Evolutionary conservation across 345 rosid species (phyloP).

Genomic region (Dimocarpus longan): DNA sequence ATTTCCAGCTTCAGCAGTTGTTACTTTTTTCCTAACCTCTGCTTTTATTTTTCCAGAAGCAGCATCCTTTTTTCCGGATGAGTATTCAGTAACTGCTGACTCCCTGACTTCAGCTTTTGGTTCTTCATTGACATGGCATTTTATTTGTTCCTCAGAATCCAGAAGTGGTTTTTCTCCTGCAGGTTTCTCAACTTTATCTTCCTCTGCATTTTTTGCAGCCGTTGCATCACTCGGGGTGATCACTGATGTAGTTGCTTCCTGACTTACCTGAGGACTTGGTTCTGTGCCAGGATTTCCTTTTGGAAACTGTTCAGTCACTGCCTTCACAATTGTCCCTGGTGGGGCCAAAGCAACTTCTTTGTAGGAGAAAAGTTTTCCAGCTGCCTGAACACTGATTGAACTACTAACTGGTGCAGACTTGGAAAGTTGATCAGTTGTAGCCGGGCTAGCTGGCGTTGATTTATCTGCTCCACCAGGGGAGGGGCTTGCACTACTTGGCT

Average conservation of each 20-base stretch:
- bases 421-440: slow-evolving; percentile 51
- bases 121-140: slow-evolving; percentile 33
- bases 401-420: slow-evolving; percentile 50
- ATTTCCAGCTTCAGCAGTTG: slow-evolving; percentile 31
- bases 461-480: slow-evolving; percentile 51
- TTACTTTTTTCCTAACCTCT: slow-evolving; percentile 35
- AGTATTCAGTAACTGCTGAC: slow-evolving; percentile 27
- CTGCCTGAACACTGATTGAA: slow-evolving; percentile 66
- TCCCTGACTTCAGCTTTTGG: slow-evolving; percentile 33
- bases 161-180: slow-evolving; percentile 32
- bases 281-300: slow-evolving; percentile 43
- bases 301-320: slow-evolving; percentile 74
- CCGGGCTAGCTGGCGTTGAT: slow-evolving; percentile 55
- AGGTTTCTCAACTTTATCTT: slow-evolving; percentile 38
- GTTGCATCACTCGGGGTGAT: slow-evolving; percentile 29
- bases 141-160: slow-evolving; percentile 32
- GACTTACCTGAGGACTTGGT: slow-evolving; percentile 31
- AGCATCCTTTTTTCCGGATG: slow-evolving; percentile 30
- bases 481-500: slow-evolving; percentile 38
- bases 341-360: slow-evolving; percentile 99
- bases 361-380: slow-evolving; percentile 91
- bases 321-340: slow-evolving; percentile 93
- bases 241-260: slow-evolving; percentile 38
- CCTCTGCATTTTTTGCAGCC: slow-evolving; percentile 29
- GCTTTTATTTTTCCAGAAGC: slow-evolving; percentile 25